A percentile compares a stretch with the other conserved stretches of the same genome.
phyloP scores from a whole-genome alignment of 495 filamentous ascomycete genomes.

The Podospora pseudoanserina region DNA sequence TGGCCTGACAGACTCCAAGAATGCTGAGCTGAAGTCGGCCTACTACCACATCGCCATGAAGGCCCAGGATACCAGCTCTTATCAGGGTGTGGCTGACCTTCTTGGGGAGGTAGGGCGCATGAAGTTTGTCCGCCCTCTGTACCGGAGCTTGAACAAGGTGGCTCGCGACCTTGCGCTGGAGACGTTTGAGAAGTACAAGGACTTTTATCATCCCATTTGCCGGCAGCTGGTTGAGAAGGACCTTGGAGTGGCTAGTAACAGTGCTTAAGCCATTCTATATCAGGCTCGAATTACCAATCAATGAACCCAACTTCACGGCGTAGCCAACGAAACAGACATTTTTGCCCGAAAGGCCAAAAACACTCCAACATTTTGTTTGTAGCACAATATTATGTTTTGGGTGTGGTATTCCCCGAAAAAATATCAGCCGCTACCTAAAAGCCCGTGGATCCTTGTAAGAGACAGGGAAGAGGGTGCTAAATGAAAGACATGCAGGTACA shows the following conservation, averaged over 20 bases:
- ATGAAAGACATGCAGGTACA: not conserved
- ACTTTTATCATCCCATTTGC: slow-evolving; percentile 97
- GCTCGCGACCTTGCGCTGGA: slow-evolving; percentile 69
- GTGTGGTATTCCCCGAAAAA: not conserved
- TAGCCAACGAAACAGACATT: not conserved
- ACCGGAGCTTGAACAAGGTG: slow-evolving; percentile 64
- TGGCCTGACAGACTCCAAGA: slow-evolving; percentile 61
- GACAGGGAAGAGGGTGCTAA: not conserved
- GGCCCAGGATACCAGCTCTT: slow-evolving; percentile 62
- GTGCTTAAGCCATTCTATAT: not conserved
- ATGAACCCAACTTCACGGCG: not conserved
- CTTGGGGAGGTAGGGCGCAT: slow-evolving; percentile 83
- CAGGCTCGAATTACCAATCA: not conserved
- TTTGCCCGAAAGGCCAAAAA: not conserved
- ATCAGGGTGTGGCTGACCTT: slow-evolving; percentile 66
- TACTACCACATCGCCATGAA: slow-evolving; percentile 75
- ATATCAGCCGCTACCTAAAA: too few species aligned
- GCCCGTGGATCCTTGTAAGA: not conserved
- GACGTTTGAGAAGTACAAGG: slow-evolving; percentile 81
- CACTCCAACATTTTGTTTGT: not conserved
- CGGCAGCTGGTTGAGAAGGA: slow-evolving; percentile 80
- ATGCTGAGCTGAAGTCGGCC: slow-evolving; percentile 77
- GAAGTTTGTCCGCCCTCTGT: slow-evolving; percentile 93
- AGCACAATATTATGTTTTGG: not conserved
- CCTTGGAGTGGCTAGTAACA: slow-evolving; percentile 41